Base-by-base conservation (phyloP, 805 yeast species). In the Spathaspora boniae region DNA sequence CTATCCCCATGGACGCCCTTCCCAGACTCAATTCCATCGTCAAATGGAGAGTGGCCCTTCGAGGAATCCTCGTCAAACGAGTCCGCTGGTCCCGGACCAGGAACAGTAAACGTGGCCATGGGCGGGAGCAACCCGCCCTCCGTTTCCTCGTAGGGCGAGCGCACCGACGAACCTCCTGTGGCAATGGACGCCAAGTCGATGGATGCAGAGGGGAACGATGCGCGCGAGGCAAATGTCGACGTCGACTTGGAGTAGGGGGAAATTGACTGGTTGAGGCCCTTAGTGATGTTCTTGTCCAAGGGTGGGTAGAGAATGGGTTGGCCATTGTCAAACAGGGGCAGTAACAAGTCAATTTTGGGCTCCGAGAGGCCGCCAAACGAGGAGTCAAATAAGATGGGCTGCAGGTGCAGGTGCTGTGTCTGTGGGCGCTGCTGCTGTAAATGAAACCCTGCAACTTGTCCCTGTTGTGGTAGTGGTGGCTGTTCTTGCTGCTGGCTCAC, bases 151-250 rank as follows among this genome's bases (percentile, higher is more conserved):
- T n/a, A n/a, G n/a, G n/a, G n/a, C n/a, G n/a, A n/a, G n/a, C n/a
- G 17, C 53, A 28, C 54, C 33, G 53, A 39, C 17, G n/a, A 17
- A 7, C 31, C 27, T 26, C 26, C 24, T 14, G 53, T 43, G n/a
- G 79, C 75, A 38, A 74, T 73, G 19, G 74, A 66, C n/a, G 79
- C 72, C 34, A 78, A 56, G 48, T 77, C 77, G 22, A 73, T 62
- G 6, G 77, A 66, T 3, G 80, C 69, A 26, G 31, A 24, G 9
- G 70, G 74, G 39, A 70, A 69, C 7, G 81, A 74, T 39, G 57
- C 58, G 9, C 23, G 18, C 14, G 16, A 14, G 14, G 53, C 44
- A 40, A 48, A 48, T 12, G 47, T 29, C 19, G 29, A 40, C 12
- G 11, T 12, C 25, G 25, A 22, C 25, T 22, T 22, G 11, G 25